Evolutionary conservation across 345 rosid species (phyloP), one percentile per base, ranked within the genome.

Genomic region (Pistacia integerrima): DNA sequence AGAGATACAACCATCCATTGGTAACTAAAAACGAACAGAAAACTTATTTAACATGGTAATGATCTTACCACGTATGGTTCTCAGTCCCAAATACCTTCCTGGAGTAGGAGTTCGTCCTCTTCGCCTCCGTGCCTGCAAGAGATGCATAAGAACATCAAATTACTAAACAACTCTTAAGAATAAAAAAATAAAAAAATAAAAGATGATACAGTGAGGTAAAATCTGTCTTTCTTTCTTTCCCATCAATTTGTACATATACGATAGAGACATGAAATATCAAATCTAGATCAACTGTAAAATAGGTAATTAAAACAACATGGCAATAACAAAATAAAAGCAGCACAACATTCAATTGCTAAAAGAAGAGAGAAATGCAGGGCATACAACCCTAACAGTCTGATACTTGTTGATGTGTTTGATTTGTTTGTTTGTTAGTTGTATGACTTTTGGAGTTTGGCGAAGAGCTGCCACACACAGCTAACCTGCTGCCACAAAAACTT

Each of bases 31-130:
- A 25, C 51, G 10, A 16, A 10, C 3, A 5, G 33, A 64, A 72
- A 65, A 68, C 18, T 11, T 6, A 48, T n/a, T 57, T 8, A 36
- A 1, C 30, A 10, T 3, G 30, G 14, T 10, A 73, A 20, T 46
- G 71, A 51, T 35, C 78, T 52, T 85, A 91, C 98, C 99, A 18
- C 85, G 84, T 77, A 79, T 11, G 0, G 88, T 82, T 81, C 90
- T 90, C 83, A 88, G 80, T 57, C 99, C 99, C 82, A 96, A 76
- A 76, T 96, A 96, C 85, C 77, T 91, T 79, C 99, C 98, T 4
- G 99, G 99, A 67, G 99, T 95, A 38, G 99, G 99, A 63, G 98
- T 92, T 36, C 98, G 83, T 25, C 98, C 96, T 82, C 93, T 90
- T 55, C 91, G 84, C 82, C 98, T 90, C 80, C 85, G 88, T 33